phyloP scores from a whole-genome alignment of 1,284 basidiomycete genomes.

The Sanghuangporus baumii region DNA sequence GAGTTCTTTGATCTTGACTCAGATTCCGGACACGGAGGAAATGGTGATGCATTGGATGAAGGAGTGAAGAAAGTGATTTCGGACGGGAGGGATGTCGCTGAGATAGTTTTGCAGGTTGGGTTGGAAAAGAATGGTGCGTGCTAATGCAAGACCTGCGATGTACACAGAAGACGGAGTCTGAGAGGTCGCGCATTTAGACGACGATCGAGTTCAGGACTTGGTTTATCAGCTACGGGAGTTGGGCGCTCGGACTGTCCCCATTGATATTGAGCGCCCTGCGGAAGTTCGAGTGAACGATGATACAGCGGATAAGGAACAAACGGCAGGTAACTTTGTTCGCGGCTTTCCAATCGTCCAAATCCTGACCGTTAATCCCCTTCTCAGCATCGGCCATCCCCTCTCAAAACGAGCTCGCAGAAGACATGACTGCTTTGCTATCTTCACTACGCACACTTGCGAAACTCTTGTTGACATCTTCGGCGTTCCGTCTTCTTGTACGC shows the following conservation, averaged over 20 bases:
- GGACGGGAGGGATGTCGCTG: constrained; percentile 31
- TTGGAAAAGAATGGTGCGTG: constrained; percentile 45
- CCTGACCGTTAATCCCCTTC: not conserved
- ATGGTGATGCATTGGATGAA: constrained; percentile 1
- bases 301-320: not conserved
- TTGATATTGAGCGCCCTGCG: constrained; percentile 24
- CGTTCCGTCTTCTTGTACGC: constrained; percentile 37
- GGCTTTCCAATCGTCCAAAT: not conserved
- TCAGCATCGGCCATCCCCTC: constrained; percentile 24
- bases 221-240: constrained; percentile 30
- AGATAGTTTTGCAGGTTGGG: constrained; percentile 36
- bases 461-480: constrained; percentile 37
- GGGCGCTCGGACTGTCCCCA: constrained; percentile 18
- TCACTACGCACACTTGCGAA: not conserved
- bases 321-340: constrained; percentile 2
- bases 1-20: constrained; percentile 28
- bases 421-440: constrained; percentile 25
- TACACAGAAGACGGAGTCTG: not conserved
- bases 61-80: constrained; percentile 27
- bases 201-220: constrained; percentile 41
- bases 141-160: not conserved
- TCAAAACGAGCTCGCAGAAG: constrained; percentile 30
- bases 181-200: constrained; percentile 27
- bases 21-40: not conserved
- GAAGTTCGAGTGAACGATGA: not conserved